These are phyloP conservation scores for Cercospora zeina DNA, from an alignment of 2,329 filamentous ascomycete species.

Conservation along the genomic window DNA sequence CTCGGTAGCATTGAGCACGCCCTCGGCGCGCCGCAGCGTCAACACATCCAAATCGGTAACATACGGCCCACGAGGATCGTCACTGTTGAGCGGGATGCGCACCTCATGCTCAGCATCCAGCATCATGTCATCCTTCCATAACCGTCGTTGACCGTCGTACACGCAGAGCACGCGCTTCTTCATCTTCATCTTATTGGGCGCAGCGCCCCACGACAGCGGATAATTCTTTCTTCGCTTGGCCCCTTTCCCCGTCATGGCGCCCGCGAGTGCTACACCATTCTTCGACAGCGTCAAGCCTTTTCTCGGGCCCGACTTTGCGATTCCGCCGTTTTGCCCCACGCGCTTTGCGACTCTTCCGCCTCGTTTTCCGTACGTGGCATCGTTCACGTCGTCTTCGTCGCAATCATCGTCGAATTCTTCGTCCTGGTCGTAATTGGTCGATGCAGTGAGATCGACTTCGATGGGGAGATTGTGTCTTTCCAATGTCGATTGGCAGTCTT, in stretches of 20 bases:
- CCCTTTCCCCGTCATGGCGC: constrained; percentile 54
- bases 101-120: constrained; percentile 93
- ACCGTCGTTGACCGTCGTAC: constrained; percentile 80
- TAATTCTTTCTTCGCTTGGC: constrained; percentile 94
- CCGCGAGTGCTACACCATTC: constrained; percentile 63
- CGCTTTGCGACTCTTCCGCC: constrained; percentile 48
- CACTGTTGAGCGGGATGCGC: constrained; percentile 70
- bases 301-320: constrained; percentile 52
- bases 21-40: constrained; percentile 84
- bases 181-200: constrained; percentile 92
- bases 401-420: constrained; percentile 60
- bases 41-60: constrained; percentile 92
- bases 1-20: constrained; percentile 73
- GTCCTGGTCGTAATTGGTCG: constrained; percentile 53
- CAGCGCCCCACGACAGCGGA: constrained; percentile 88
- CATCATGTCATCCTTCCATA: constrained; percentile 99
- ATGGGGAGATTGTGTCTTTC: constrained; percentile 58
- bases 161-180: constrained; percentile 95
- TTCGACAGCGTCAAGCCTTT: constrained; percentile 76
- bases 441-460: constrained; percentile 47
- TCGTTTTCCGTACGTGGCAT: constrained; percentile 56
- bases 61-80: constrained; percentile 67
- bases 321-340: constrained; percentile 42
- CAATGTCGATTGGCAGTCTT: constrained; percentile 58
- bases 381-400: constrained; percentile 54